Conservation (phyloP, 768 basidiomycete species). For the Tylopilus intermedius region DNA sequence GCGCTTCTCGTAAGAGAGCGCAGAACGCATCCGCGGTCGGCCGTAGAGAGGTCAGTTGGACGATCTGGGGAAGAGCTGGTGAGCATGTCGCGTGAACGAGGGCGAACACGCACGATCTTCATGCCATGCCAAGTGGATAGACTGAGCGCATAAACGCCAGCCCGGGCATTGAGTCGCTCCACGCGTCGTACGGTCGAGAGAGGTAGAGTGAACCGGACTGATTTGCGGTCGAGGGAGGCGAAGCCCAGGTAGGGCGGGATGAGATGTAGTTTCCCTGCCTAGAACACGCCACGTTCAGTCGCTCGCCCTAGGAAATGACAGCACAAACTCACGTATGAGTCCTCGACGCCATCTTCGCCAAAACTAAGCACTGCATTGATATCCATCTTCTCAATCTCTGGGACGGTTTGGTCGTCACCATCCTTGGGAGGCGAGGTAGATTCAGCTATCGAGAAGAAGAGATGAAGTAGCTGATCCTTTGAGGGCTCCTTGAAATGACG, state of each 20-base stretch:
- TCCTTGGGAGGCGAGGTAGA: constrained; percentile 18
- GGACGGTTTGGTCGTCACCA: constrained; percentile 23
- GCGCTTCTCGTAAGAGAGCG: constrained; percentile 76
- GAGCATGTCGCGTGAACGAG: constrained; percentile 1
- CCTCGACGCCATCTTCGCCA: constrained; percentile 73
- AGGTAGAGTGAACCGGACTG: constrained; percentile 86
- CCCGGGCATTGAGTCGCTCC: constrained; percentile 87
- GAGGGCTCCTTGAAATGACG: constrained; percentile 90
- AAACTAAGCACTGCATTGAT: constrained; percentile 87
- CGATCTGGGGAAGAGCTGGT: constrained; percentile 46
- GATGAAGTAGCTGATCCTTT: constrained; percentile 76
- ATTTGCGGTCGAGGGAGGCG: constrained; percentile 85
- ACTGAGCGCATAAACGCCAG: constrained; percentile 95
- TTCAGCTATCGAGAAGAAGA: constrained; percentile 83
- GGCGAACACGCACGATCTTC: constrained; percentile 62
- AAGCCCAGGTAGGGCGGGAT: constrained; percentile 89
- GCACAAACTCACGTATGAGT: constrained; percentile 75
- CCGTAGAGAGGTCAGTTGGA: constrained; percentile 89
- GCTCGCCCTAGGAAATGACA: neutral
- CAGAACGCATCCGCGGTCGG: constrained; percentile 95
- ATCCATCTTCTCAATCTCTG: constrained; percentile 67
- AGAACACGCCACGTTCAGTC: neutral
- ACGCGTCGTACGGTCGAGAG: constrained; percentile 90
- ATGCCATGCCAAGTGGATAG: constrained; percentile 90
- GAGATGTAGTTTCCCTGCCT: constrained; percentile 90